These are phyloP conservation scores for Sphaerobolus stellatus DNA, from an alignment of 1,284 basidiomycete genomes.

Conservation along the genomic window DNA sequence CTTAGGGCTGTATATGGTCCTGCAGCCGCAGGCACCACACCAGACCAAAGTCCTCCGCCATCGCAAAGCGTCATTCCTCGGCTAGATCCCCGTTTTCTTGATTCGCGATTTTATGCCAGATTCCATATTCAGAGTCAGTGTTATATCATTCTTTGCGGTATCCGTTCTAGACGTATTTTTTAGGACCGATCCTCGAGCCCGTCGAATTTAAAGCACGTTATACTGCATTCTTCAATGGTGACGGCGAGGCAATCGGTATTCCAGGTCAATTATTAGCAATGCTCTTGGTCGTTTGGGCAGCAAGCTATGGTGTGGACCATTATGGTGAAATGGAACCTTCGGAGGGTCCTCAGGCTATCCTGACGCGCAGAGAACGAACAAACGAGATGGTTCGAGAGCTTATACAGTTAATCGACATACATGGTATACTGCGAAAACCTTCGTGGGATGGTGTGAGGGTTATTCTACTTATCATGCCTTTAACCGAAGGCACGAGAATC, in stretches of 20 bases:
- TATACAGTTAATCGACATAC: constrained; percentile 73
- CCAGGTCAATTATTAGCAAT: constrained; percentile 67
- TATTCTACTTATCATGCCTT: constrained; percentile 72
- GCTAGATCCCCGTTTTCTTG: constrained; percentile 75
- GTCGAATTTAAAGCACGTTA: constrained; percentile 73
- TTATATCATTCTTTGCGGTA: neutral
- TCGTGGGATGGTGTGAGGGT: constrained; percentile 83
- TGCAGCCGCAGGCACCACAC: constrained; percentile 13
- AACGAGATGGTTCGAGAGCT: constrained; percentile 69
- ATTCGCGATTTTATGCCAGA: constrained; percentile 77
- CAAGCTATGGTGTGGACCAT: constrained; percentile 82
- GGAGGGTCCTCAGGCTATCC: constrained; percentile 34
- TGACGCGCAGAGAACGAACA: constrained; percentile 41
- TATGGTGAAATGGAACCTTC: constrained; percentile 51
- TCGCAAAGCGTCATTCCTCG: constrained; percentile 58
- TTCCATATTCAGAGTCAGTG: constrained; percentile 78
- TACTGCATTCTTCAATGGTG: constrained; percentile 59
- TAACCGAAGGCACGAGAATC: constrained; percentile 67
- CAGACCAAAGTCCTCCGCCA: constrained; percentile 1
- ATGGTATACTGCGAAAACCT: constrained; percentile 76
- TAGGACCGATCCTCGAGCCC: constrained; percentile 47
- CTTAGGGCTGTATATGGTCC: constrained; percentile 45
- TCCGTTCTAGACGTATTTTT: constrained; percentile 8
- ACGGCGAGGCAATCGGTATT: constrained; percentile 30
- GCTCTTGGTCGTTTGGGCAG: constrained; percentile 80